These are phyloP conservation scores for Plasmodium sp. DNA, from an alignment of 169 alveolate genomes.

Conservation along the genomic window DNA sequence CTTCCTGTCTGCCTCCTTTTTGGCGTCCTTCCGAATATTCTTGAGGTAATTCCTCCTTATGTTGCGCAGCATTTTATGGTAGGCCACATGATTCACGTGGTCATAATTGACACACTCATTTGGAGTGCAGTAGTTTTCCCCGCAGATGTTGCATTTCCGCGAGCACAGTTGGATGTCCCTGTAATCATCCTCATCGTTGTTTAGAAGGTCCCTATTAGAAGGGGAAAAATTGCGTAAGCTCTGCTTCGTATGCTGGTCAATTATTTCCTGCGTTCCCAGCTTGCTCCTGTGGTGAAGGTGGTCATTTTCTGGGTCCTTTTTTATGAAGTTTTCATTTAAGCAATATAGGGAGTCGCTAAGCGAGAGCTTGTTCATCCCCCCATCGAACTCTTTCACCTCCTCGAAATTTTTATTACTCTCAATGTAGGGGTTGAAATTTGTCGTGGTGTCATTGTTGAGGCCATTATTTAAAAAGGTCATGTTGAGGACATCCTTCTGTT, in stretches of 20 bases:
- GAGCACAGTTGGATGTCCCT: conserved; percentile 33
- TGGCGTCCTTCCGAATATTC: conserved; percentile 30
- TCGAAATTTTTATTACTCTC: conserved; percentile 37
- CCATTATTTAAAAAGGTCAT: conserved; percentile 67
- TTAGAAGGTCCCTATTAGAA: neutral
- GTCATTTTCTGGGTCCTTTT: conserved; percentile 21
- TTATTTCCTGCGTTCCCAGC: neutral
- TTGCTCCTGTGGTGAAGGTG: neutral
- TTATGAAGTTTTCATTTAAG: conserved; percentile 54
- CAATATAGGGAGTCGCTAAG: conserved; percentile 36
- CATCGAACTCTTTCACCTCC: conserved; percentile 47
- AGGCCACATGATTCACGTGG: conserved; percentile 61
- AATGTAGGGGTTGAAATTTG: conserved; percentile 23
- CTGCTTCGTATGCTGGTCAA: neutral
- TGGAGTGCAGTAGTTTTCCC: conserved; percentile 46
- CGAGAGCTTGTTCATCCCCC: conserved; percentile 21
- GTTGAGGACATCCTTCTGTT: conserved; percentile 41
- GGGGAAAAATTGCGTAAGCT: neutral
- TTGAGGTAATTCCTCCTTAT: conserved; percentile 47
- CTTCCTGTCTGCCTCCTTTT: neutral
- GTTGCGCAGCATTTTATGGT: conserved; percentile 47
- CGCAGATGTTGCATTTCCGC: conserved; percentile 9
- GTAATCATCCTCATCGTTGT: conserved; percentile 36
- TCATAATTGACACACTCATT: conserved; percentile 25
- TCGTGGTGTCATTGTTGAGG: conserved; percentile 45